These are phyloP conservation scores for Liriodendron chinense DNA, from an alignment of 164 flowering plant genomes.

Conservation along the genomic window DNA sequence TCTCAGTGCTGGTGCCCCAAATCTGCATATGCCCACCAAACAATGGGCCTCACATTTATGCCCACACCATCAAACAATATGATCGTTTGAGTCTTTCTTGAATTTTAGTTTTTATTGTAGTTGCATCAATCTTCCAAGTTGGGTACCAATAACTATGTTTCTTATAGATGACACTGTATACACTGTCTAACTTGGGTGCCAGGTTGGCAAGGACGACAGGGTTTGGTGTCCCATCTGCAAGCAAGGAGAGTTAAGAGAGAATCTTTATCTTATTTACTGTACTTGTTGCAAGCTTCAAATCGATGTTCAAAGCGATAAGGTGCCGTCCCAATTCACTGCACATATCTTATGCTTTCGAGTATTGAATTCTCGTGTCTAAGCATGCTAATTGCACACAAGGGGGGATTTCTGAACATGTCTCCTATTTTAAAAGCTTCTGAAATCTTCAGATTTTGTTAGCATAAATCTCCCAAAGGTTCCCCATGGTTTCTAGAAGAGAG, in stretches of 20 bases:
- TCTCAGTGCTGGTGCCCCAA: no score
- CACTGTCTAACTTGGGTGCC: background rate
- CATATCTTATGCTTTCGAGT: background rate
- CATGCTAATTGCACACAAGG: background rate
- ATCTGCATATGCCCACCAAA: no score
- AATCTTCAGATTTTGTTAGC: no score
- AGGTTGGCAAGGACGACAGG: constrained; percentile 22
- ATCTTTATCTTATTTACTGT: constrained; percentile 51
- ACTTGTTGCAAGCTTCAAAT: constrained; percentile 58
- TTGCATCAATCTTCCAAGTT: background rate
- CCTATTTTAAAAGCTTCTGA: no score
- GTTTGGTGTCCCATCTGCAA: constrained; percentile 94
- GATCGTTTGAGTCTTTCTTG: no score
- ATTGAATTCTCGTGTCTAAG: background rate
- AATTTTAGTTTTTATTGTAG: background rate
- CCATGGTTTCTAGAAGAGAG: no score
- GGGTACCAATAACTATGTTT: background rate
- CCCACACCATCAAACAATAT: no score
- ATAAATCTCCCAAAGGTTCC: no score
- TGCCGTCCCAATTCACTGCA: constrained; percentile 6
- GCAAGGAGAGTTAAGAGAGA: constrained; percentile 64
- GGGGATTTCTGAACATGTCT: no score
- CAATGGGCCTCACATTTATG: no score
- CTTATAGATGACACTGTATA: background rate
- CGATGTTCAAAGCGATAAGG: constrained; percentile 58